phyloP scores from a whole-genome alignment of 2,329 filamentous ascomycete genomes.

The Cladosporium sp. region DNA sequence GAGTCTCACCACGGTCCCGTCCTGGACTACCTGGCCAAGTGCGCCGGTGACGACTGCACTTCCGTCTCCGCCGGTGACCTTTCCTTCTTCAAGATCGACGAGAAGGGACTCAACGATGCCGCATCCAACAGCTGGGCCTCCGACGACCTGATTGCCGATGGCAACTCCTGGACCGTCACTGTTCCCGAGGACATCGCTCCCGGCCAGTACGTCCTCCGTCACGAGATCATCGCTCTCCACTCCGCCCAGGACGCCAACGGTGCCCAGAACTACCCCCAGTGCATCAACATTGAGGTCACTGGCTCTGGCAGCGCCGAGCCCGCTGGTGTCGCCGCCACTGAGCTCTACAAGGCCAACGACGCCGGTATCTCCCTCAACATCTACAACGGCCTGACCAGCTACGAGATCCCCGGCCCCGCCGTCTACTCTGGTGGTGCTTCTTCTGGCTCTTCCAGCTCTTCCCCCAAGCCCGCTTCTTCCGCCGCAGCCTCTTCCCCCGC shows the following conservation, averaged over 20 bases:
- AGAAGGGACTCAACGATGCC: conserved; percentile 53
- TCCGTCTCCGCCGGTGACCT: conserved; percentile 54
- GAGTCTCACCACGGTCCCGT: conserved; percentile 63
- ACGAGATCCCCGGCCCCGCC: conserved; percentile 17
- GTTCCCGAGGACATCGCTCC: conserved; percentile 55
- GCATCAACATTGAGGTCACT: conserved; percentile 62
- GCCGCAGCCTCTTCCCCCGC: conserved; percentile 18
- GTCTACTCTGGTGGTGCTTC: conserved; percentile 13
- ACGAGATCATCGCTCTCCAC: conserved; percentile 64
- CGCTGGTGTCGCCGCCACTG: conserved; percentile 52
- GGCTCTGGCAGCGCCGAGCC: conserved; percentile 52
- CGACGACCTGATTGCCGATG: conserved; percentile 48
- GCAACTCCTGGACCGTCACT: conserved; percentile 40
- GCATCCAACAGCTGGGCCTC: conserved; percentile 56
- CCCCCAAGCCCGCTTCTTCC: conserved; percentile 12
- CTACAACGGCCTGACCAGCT: conserved; percentile 6
- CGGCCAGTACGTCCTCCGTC: conserved; percentile 62
- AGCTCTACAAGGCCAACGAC: conserved; percentile 50
- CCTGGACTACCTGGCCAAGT: conserved; percentile 65
- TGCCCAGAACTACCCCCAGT: conserved; percentile 49
- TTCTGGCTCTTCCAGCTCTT: conserved; percentile 7
- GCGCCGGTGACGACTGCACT: conserved; percentile 54
- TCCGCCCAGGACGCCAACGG: conserved; percentile 46
- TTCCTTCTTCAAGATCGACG: conserved; percentile 65
- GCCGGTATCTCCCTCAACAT: conserved; percentile 17